Percentiles rank a stretch among this genome's conserved stretches.
Conservation (phyloP, 73 alveolate species). For the Paramecium primaurelia region DNA sequence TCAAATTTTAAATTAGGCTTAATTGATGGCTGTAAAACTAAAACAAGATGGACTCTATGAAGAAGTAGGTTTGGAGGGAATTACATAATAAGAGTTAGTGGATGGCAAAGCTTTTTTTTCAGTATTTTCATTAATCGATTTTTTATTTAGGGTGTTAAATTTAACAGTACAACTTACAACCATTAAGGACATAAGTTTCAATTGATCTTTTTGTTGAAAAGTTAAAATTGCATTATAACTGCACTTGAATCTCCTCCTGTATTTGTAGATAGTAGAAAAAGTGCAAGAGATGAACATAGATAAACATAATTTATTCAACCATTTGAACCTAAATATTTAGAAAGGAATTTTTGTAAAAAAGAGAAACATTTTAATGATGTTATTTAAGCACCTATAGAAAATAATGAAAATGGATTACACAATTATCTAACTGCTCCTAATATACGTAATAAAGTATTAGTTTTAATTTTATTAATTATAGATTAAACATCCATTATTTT, state of each 20-base stretch:
- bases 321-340: conserved; percentile 35
- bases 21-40: not conserved
- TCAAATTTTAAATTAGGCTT: not conserved
- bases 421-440: conserved; percentile 59
- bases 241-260: conserved; percentile 51
- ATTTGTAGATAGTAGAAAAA: conserved; percentile 52
- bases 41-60: conserved; percentile 20
- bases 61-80: conserved; percentile 55
- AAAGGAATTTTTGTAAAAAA: conserved; percentile 45
- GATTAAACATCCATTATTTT: conserved; percentile 58
- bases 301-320: conserved; percentile 37
- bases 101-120: conserved; percentile 57
- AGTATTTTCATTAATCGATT: not conserved
- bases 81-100: conserved; percentile 2
- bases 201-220: not conserved
- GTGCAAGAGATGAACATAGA: conserved; percentile 60
- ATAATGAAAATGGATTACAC: conserved; percentile 44
- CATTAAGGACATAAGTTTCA: conserved; percentile 43
- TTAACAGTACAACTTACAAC: conserved; percentile 39
- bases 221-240: not conserved
- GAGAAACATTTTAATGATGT: conserved; percentile 38
- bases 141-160: conserved; percentile 35
- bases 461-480: not conserved
- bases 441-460: conserved; percentile 53
- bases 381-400: conserved; percentile 8